Percentiles rank a stretch among this genome's conserved stretches.
phyloP scores from a whole-genome alignment of 257 asterid genomes.

The Scutellaria barbata region DNA sequence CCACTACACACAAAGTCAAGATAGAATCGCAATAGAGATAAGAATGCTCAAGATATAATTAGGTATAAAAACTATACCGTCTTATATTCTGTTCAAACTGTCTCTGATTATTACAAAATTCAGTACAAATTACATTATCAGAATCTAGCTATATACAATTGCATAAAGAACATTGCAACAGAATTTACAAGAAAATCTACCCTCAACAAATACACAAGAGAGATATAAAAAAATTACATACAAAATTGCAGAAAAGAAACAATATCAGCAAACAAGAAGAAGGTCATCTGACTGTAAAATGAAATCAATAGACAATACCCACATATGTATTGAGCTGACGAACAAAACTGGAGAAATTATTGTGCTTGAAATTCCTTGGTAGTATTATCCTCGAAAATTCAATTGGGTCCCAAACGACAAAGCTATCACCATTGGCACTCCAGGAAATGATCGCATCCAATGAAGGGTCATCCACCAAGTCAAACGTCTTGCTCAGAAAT shows the following conservation, averaged over 20 bases:
- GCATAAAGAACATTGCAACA: constrained; percentile 29
- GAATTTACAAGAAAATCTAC: constrained; percentile 29
- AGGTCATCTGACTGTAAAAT: constrained; percentile 34
- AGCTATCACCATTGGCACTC: constrained; percentile 71
- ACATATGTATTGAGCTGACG: constrained; percentile 95
- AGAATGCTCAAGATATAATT: constrained; percentile 25
- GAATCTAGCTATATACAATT: constrained; percentile 28
- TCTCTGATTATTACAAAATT: constrained; percentile 23
- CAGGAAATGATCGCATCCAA: constrained; percentile 67
- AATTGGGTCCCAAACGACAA: constrained; percentile 79
- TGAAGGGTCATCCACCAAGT: constrained; percentile 73
- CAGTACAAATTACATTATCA: constrained; percentile 35
- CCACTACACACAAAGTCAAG: constrained; percentile 7
- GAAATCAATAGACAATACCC: constrained; percentile 53
- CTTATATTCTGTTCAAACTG: constrained; percentile 26
- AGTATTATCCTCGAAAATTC: constrained; percentile 65
- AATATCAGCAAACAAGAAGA: constrained; percentile 28
- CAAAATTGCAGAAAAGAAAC: constrained; percentile 2
- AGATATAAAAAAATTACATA: background rate
- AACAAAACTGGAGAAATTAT: constrained; percentile 91
- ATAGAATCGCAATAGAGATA: background rate
- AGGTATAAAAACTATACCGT: constrained; percentile 13
- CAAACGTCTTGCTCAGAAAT: constrained; percentile 75
- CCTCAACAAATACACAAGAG: constrained; percentile 28
- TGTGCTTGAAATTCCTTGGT: constrained; percentile 88